Percentiles rank a stretch among this genome's conserved stretches.
Conservation (phyloP, 495 filamentous ascomycete genomes). For the Neurospora pannonica region DNA sequence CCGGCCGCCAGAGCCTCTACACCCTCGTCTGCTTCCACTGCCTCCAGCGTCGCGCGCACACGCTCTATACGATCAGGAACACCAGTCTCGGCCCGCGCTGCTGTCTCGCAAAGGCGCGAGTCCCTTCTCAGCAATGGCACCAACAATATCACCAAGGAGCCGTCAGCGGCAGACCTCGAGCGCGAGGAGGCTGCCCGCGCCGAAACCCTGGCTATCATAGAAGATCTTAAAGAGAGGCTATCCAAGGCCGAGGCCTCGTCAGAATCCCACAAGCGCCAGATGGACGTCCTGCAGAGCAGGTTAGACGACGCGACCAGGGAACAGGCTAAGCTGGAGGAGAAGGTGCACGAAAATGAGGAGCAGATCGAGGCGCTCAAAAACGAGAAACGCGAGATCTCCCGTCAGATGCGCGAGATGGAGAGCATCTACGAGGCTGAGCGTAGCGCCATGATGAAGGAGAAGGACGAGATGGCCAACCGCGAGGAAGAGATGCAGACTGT, state of each 20-base stretch:
- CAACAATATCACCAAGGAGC: constrained; percentile 30
- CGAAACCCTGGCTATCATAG: constrained; percentile 68
- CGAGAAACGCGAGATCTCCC: constrained; percentile 67
- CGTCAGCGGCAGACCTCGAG: constrained; percentile 34
- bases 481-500: constrained; percentile 84
- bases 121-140: constrained; percentile 53
- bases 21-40: constrained; percentile 22
- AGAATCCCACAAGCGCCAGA: constrained; percentile 74
- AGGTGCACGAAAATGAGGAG: constrained; percentile 71
- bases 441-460: constrained; percentile 77
- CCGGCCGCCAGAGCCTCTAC: constrained; percentile 27
- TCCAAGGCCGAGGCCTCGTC: constrained; percentile 69
- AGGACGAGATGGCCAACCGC: constrained; percentile 70
- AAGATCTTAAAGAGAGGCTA: constrained; percentile 74
- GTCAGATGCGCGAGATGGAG: constrained; percentile 81
- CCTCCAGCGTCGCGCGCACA: constrained; percentile 31
- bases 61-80: constrained; percentile 45
- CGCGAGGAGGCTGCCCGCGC: constrained; percentile 46
- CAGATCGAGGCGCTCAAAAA: constrained; percentile 67
- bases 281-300: constrained; percentile 72
- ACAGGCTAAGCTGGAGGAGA: constrained; percentile 77
- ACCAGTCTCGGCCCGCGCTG: constrained; percentile 60
- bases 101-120: constrained; percentile 49
- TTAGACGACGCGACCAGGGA: constrained; percentile 79
- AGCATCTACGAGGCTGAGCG: constrained; percentile 83